These are phyloP conservation scores for Mortierella sp. DNA, from an alignment of 371 early-diverging fungal species.

Conservation along the genomic window DNA sequence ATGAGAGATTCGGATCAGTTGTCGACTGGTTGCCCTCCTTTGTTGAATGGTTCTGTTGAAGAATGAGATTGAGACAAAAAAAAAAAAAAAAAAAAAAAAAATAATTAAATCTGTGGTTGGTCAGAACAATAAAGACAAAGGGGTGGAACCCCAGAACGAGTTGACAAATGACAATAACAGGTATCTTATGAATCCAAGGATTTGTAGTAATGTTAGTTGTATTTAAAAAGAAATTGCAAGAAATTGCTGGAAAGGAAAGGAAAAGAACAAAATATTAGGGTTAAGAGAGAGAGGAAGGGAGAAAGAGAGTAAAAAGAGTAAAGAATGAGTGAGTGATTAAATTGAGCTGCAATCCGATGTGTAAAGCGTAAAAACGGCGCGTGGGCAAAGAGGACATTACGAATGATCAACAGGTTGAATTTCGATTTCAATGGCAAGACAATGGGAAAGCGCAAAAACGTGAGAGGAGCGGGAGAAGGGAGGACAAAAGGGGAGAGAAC, in stretches of 20 bases:
- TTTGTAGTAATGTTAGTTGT: background rate
- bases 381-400: background rate
- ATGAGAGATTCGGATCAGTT: background rate
- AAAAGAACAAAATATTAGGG: background rate
- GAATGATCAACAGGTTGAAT: too few relatives aligned
- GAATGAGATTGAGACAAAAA: conserved; percentile 3
- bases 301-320: background rate
- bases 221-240: too few relatives aligned
- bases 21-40: background rate
- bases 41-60: background rate
- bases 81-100: too few relatives aligned
- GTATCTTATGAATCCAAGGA: background rate
- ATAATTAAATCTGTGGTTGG: too few relatives aligned
- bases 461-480: background rate
- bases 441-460: background rate
- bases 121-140: too few relatives aligned
- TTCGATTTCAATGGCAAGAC: too few relatives aligned
- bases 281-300: background rate
- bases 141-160: background rate
- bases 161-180: background rate
- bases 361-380: background rate
- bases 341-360: background rate
- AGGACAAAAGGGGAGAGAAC: background rate
- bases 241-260: too few relatives aligned
- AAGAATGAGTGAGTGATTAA: background rate